Conservation (phyloP, 768 basidiomycete genomes). For the Agrocybe pediades region DNA sequence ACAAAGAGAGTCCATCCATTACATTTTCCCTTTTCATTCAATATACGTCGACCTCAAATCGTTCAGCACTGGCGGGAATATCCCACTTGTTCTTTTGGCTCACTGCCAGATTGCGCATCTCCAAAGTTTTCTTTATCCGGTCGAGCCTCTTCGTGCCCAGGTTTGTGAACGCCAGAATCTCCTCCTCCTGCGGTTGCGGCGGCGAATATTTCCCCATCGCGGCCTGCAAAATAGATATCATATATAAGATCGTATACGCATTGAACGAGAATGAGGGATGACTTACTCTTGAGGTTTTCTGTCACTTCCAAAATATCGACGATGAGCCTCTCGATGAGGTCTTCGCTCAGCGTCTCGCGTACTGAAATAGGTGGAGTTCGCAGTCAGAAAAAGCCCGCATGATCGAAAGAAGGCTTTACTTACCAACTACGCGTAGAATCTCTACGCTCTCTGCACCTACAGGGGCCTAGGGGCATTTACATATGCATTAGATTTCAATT, state of each 20-base stretch:
- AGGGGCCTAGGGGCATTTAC: conserved; percentile 37
- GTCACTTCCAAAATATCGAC: conserved; percentile 51
- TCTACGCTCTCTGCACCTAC: conserved; percentile 52
- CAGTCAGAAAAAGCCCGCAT: conserved; percentile 10
- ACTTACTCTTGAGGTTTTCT: conserved; percentile 47
- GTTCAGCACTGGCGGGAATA: conserved; percentile 43
- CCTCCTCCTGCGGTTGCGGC: conserved; percentile 18
- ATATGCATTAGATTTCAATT: not conserved
- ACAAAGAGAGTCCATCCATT: too few species aligned
- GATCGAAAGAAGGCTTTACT: conserved; percentile 24
- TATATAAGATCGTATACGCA: not conserved
- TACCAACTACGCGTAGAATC: conserved; percentile 60
- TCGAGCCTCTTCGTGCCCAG: conserved; percentile 41
- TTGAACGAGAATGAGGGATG: not conserved
- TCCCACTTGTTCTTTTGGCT: conserved; percentile 28
- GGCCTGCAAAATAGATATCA: conserved; percentile 10
- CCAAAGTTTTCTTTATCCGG: conserved; percentile 43
- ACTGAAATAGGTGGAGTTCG: conserved; percentile 37
- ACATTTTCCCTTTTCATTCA: too few species aligned
- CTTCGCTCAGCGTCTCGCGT: conserved; percentile 56
- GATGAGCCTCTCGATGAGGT: conserved; percentile 50
- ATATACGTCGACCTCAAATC: too few species aligned
- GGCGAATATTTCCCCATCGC: conserved; percentile 27
- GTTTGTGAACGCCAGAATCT: conserved; percentile 31
- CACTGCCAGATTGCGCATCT: conserved; percentile 23